Percentiles rank a stretch among this genome's conserved stretches.
Evolutionary conservation across 1,284 basidiomycete species (phyloP).

Genomic region (Trametes versicolor): DNA sequence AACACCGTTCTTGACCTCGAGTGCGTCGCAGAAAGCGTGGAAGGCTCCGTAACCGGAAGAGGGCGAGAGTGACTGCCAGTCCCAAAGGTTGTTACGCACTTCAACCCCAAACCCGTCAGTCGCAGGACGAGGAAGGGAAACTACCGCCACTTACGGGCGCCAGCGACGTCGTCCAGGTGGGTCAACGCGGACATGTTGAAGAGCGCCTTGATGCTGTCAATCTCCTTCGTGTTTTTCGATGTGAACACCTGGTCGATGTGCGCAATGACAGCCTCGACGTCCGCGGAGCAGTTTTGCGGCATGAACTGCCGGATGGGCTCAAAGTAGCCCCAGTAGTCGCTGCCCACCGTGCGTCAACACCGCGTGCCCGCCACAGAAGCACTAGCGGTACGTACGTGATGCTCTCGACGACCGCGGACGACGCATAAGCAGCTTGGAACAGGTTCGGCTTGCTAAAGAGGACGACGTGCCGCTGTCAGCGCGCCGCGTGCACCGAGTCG

Average conservation of each 20-base stretch:
- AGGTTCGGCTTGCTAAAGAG: constrained; percentile 64
- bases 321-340: constrained; percentile 75
- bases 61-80: constrained; percentile 67
- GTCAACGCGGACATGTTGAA: constrained; percentile 66
- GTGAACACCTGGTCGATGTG: constrained; percentile 69
- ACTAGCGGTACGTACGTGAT: constrained; percentile 55
- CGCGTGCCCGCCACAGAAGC: neutral
- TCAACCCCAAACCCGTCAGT: neutral
- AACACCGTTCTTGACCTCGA: constrained; percentile 73
- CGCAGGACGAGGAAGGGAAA: neutral
- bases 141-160: constrained; percentile 54
- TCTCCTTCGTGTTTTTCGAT: constrained; percentile 53
- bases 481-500: neutral
- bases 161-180: constrained; percentile 74
- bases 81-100: constrained; percentile 64
- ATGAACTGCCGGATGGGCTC: constrained; percentile 74
- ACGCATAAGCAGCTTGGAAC: constrained; percentile 75
- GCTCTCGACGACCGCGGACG: constrained; percentile 77
- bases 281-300: constrained; percentile 78
- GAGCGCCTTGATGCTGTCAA: constrained; percentile 60
- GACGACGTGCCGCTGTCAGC: constrained; percentile 17
- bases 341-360: constrained; percentile 18
- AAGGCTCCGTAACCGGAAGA: constrained; percentile 56
- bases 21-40: constrained; percentile 75
- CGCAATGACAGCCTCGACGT: constrained; percentile 71